Conservation (phyloP, 805 yeast genomes). For the Saccharomycopsis capsularis region DNA sequence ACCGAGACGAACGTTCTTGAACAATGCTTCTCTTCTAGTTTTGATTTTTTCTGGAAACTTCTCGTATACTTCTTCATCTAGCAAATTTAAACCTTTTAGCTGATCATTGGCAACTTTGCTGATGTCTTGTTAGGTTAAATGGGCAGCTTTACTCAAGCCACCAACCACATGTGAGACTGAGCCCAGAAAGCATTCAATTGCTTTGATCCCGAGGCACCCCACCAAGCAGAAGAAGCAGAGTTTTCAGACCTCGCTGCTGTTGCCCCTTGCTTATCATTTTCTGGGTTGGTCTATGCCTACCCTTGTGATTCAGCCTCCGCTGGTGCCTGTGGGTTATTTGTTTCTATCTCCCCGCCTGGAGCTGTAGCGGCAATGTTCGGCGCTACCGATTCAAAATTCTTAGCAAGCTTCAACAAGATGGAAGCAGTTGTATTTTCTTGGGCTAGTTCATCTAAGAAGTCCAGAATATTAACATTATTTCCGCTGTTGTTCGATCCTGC, state of each 20-base stretch:
- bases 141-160: constrained; percentile 20
- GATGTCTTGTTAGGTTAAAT: constrained; percentile 13
- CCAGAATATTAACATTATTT: constrained; percentile 39
- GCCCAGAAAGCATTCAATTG: constrained; percentile 63
- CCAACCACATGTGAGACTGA: constrained; percentile 41
- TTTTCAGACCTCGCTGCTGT: too few relatives aligned
- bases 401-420: constrained; percentile 26
- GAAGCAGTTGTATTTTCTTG: constrained; percentile 43
- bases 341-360: constrained; percentile 19
- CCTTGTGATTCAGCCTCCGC: too few relatives aligned
- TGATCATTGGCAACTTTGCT: constrained; percentile 17
- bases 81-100: constrained; percentile 10
- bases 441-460: constrained; percentile 59
- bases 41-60: not conserved
- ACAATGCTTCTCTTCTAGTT: not conserved
- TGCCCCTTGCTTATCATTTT: constrained; percentile 21
- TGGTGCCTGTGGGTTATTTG: too few relatives aligned
- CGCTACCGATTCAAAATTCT: constrained; percentile 13
- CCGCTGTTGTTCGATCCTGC: constrained; percentile 34
- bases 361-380: not conserved
- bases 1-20: not conserved
- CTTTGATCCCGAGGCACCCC: constrained; percentile 62
- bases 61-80: constrained; percentile 4
- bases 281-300: too few relatives aligned
- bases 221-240: constrained; percentile 63